These are phyloP conservation scores for Kwoniella mangroviensis DNA, from an alignment of 768 basidiomycete species.

Conservation along the genomic window DNA sequence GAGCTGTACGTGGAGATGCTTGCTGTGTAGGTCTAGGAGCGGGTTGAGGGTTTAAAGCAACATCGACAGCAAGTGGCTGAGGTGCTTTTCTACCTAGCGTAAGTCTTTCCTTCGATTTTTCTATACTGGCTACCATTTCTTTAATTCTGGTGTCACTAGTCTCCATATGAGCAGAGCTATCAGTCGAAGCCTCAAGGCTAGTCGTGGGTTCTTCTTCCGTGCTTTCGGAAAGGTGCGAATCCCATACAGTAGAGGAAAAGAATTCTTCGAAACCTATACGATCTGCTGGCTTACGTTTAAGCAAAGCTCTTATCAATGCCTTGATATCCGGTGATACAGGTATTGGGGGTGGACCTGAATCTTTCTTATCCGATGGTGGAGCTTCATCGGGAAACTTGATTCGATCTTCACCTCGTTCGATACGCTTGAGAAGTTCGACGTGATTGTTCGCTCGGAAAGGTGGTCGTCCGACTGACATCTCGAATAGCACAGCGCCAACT, in stretches of 20 bases:
- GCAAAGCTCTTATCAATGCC: slow-evolving; percentile 76
- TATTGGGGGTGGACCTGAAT: slow-evolving; percentile 55
- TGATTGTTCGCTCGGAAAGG: slow-evolving; percentile 96
- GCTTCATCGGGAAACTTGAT: slow-evolving; percentile 95
- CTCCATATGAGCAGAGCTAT: slow-evolving; percentile 29
- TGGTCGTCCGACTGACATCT: slow-evolving; percentile 90
- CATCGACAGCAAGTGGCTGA: slow-evolving; percentile 37
- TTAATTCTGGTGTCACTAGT: slow-evolving; percentile 21
- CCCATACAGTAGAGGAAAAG: slow-evolving; percentile 72
- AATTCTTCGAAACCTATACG: slow-evolving; percentile 90
- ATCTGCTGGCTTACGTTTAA: slow-evolving; percentile 82
- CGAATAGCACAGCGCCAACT: slow-evolving; percentile 93
- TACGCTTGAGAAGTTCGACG: slow-evolving; percentile 90
- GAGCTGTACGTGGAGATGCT: background rate
- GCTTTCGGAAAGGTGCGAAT: slow-evolving; percentile 56
- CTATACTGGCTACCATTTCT: slow-evolving; percentile 29
- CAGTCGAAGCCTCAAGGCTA: slow-evolving; percentile 45
- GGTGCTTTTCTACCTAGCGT: slow-evolving; percentile 22
- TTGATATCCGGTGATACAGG: slow-evolving; percentile 78
- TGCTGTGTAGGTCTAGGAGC: slow-evolving; percentile 27
- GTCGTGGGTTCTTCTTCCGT: slow-evolving; percentile 63
- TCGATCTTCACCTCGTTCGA: slow-evolving; percentile 80
- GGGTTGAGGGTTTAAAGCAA: slow-evolving; percentile 45
- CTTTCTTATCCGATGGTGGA: slow-evolving; percentile 60
- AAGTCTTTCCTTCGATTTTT: slow-evolving; percentile 24